Base-by-base conservation (phyloP, 345 rosid species). In the Cardiospermum halicacabum region DNA sequence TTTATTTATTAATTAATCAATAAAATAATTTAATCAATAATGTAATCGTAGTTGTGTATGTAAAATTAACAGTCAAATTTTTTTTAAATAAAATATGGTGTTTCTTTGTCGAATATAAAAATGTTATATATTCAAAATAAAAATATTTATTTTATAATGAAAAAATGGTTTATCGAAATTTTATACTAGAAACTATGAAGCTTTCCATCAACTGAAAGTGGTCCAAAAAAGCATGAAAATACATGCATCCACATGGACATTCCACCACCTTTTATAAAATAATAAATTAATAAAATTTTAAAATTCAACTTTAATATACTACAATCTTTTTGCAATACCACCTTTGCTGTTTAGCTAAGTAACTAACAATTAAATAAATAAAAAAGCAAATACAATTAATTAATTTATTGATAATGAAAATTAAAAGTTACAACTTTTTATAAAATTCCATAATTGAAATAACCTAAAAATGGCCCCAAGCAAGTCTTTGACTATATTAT, bases 331-430 rank as follows among this genome's bases (percentile, higher is more conserved):
- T 36, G 22, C 32, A n/a, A 11, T 10, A n/a, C 50, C 11, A 21
- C 65, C 64, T 53, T 70, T 67, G 10, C 70, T 40, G 50, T 9
- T 60, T 21, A 28, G 78, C 58, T 48, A 77, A 72, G 77, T 28
- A 62, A 70, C 62, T 13, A 34, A 24, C 25, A 18, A 7, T 11
- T 1, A 40, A 40, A 40, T 43, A 43, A 42, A 12, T 24, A 39
- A 34, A 21, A 34, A 72, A 26, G 11, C 7, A 31, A 55, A 58
- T 22, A 37, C 13, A 60, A 32, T 8, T 7, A 30, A 47, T 47
- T 47, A n/a, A 47, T 47, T 47, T 18, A 45, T 11, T 45, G 19
- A 18, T 16, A 21, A 36, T 21, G n/a, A 18, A 1, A 8, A 15
- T 22, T 22, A 12, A 56, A 69, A 28, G 56, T 3, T 55, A 24